These are phyloP conservation scores for Pisolithus sp. DNA, from an alignment of 768 basidiomycete species.

Conservation along the genomic window DNA sequence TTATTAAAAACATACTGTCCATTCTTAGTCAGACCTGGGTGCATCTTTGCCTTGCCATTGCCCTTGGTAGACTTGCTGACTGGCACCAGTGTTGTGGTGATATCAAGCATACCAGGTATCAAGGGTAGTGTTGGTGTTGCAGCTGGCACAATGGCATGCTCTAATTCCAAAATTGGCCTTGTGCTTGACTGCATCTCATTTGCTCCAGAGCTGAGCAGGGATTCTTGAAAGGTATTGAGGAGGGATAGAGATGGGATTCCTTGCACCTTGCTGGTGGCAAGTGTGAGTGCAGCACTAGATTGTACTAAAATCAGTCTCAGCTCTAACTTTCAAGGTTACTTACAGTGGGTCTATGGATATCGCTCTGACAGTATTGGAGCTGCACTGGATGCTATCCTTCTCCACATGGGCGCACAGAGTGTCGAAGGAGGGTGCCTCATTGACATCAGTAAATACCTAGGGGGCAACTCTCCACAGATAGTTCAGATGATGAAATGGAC, in stretches of 20 bases:
- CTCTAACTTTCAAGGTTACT: too few species aligned
- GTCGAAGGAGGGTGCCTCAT: too few species aligned
- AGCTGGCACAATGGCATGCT: neutral
- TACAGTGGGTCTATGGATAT: too few species aligned
- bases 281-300: neutral
- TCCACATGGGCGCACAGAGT: too few species aligned
- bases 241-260: neutral
- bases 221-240: neutral
- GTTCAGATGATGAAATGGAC: too few species aligned
- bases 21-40: neutral
- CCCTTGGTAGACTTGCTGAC: neutral
- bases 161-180: neutral
- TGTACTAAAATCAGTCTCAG: too few species aligned
- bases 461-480: too few species aligned
- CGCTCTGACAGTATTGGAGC: neutral
- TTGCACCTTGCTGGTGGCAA: neutral
- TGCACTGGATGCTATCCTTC: too few species aligned
- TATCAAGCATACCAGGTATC: neutral
- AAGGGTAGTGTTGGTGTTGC: neutral
- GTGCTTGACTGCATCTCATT: neutral
- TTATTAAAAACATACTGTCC: neutral
- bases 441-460: too few species aligned
- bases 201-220: too few species aligned
- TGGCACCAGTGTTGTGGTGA: neutral
- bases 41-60: neutral